Conservation (phyloP, 2,329 filamentous ascomycete genomes). For the Dactylonectria macrodidyma region DNA sequence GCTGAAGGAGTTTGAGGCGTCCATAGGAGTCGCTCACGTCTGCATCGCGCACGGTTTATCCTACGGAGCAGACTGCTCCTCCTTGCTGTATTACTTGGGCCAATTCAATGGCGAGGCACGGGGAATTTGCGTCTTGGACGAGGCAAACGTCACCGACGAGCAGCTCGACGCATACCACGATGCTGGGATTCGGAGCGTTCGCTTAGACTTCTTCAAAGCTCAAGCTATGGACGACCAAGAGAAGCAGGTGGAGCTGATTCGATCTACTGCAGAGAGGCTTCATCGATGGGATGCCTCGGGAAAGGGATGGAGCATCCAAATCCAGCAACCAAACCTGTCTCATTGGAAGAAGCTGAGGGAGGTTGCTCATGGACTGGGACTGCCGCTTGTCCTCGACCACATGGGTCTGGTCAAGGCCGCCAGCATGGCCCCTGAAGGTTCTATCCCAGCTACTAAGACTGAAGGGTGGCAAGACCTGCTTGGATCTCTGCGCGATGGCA, state of each 20-base stretch:
- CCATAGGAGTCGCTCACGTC: conserved; percentile 26
- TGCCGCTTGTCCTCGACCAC: conserved; percentile 24
- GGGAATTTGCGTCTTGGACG: conserved; percentile 27
- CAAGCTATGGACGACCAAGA: conserved; percentile 23
- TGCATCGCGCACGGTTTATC: conserved; percentile 27
- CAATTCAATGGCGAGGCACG: conserved; percentile 21
- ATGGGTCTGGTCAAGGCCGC: conserved; percentile 26
- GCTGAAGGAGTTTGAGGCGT: conserved; percentile 17
- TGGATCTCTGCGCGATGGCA: conserved; percentile 14
- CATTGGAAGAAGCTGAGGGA: conserved; percentile 21
- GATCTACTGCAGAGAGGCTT: conserved; percentile 15
- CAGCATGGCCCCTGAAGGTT: conserved; percentile 18
- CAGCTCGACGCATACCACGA: conserved; percentile 18
- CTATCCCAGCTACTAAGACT: not conserved
- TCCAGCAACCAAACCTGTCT: conserved; percentile 20
- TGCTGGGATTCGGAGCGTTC: conserved; percentile 24
- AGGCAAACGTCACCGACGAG: conserved; percentile 23
- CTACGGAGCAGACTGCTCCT: conserved; percentile 24
- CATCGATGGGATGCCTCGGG: conserved; percentile 11
- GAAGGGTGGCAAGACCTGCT: conserved; percentile 23
- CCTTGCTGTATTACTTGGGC: conserved; percentile 22
- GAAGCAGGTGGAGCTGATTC: conserved; percentile 21
- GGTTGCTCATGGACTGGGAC: not conserved
- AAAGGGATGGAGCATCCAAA: conserved; percentile 28
- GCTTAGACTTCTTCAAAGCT: conserved; percentile 27